These are phyloP conservation scores for Geotrichum fermentans DNA, from an alignment of 1,139 yeast species.

Conservation along the genomic window DNA sequence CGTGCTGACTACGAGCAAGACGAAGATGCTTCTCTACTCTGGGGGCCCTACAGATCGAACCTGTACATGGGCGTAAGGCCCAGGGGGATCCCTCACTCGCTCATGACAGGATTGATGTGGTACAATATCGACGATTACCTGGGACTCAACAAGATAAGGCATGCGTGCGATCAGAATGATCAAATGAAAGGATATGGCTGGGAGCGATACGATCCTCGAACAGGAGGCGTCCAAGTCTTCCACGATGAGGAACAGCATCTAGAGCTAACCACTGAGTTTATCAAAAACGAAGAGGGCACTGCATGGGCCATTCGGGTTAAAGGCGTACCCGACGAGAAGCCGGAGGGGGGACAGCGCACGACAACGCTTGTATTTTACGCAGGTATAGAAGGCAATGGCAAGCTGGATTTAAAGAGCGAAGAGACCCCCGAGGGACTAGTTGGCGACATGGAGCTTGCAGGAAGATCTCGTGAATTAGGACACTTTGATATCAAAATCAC, in stretches of 20 bases:
- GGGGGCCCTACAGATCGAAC: slow-evolving; percentile 95
- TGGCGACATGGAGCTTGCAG: slow-evolving; percentile 34
- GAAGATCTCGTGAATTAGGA: slow-evolving; percentile 38
- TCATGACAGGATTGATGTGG: slow-evolving; percentile 87
- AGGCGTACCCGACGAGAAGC: slow-evolving; percentile 52
- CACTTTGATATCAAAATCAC: slow-evolving; percentile 33
- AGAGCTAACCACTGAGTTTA: slow-evolving; percentile 64
- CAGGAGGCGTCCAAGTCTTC: slow-evolving; percentile 78
- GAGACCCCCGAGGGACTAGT: slow-evolving; percentile 31
- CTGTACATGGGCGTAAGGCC: slow-evolving; percentile 85
- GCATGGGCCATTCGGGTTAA: slow-evolving; percentile 72
- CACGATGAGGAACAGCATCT: slow-evolving; percentile 62
- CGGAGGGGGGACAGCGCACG: slow-evolving; percentile 6
- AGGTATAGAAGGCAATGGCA: slow-evolving; percentile 59
- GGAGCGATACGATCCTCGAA: slow-evolving; percentile 79
- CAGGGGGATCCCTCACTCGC: slow-evolving; percentile 60
- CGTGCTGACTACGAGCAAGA: slow-evolving; percentile 33
- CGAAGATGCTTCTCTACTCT: slow-evolving; percentile 49
- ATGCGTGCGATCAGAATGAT: slow-evolving; percentile 72
- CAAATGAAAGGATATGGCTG: slow-evolving; percentile 75
- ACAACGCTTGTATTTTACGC: slow-evolving; percentile 74
- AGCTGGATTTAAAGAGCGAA: slow-evolving; percentile 28
- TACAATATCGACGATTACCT: slow-evolving; percentile 58
- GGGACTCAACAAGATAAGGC: slow-evolving; percentile 65
- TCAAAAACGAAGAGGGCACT: slow-evolving; percentile 58